Evolutionary conservation across 73 alveolate species (phyloP).

Genomic region (Tetrahymena thermophila): DNA sequence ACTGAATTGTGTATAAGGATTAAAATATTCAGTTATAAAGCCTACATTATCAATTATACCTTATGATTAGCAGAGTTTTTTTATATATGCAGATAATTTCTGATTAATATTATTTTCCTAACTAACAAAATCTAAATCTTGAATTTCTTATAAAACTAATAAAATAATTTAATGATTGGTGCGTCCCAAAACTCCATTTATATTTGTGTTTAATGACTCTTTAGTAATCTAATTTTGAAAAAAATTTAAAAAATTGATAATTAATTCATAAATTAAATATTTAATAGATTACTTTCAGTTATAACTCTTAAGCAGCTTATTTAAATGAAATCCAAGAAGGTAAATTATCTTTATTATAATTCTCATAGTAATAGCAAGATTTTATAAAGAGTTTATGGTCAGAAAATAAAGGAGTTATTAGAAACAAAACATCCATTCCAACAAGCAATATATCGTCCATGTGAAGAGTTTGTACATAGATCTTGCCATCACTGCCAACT

Average conservation of each 20-base stretch:
- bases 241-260: background rate
- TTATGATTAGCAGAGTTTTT: background rate
- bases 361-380: background rate
- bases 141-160: background rate
- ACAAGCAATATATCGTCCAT: background rate
- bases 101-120: background rate
- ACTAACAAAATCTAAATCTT: background rate
- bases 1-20: background rate
- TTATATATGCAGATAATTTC: background rate
- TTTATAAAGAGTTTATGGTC: background rate
- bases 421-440: background rate
- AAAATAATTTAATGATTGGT: background rate
- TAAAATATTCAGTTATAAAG: background rate
- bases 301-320: background rate
- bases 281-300: background rate
- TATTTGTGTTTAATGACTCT: background rate
- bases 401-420: background rate
- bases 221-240: background rate
- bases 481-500: background rate
- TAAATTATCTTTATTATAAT: background rate
- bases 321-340: background rate
- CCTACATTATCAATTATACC: background rate
- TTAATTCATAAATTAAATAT: background rate
- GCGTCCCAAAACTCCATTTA: background rate
- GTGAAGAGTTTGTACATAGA: background rate